Percentiles rank a stretch among this genome's conserved stretches.
These are phyloP conservation scores for Taxawa tesnikishii DNA, from an alignment of 2,329 filamentous ascomycete genomes.

Conservation along the genomic window DNA sequence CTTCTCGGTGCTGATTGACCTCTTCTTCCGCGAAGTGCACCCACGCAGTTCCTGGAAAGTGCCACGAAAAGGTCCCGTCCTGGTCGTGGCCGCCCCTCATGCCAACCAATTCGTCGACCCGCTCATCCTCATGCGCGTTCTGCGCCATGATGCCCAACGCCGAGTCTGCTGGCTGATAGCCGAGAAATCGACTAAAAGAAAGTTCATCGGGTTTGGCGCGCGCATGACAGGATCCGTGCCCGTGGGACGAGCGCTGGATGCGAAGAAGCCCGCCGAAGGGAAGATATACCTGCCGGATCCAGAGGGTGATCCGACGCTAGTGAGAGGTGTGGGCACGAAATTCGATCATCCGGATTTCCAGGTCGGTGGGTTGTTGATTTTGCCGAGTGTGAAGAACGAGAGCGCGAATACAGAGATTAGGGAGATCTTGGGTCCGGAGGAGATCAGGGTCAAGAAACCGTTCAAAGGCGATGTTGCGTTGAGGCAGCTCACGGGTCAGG, in stretches of 20 bases:
- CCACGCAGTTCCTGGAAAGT: conserved; percentile 93
- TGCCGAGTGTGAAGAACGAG: conserved; percentile 72
- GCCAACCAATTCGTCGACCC: conserved; percentile 98
- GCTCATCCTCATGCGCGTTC: conserved; percentile 79
- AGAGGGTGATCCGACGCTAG: conserved; percentile 66
- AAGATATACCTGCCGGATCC: conserved; percentile 84
- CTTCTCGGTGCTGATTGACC: conserved; percentile 74
- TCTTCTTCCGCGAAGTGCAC: conserved; percentile 97
- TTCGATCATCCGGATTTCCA: conserved; percentile 59
- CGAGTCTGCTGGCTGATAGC: conserved; percentile 89
- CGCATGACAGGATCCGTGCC: conserved; percentile 78
- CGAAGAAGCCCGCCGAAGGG: conserved; percentile 66
- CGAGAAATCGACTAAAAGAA: conserved; percentile 84
- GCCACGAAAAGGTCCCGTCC: conserved; percentile 73
- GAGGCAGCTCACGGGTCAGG: conserved; percentile 69
- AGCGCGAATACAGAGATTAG: conserved; percentile 74
- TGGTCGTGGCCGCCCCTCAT: conserved; percentile 94
- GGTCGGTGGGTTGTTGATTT: conserved; percentile 69
- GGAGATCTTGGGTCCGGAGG: conserved; percentile 66
- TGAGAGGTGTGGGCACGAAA: conserved; percentile 69
- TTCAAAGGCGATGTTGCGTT: conserved; percentile 68
- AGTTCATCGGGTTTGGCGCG: conserved; percentile 79
- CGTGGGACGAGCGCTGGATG: conserved; percentile 85
- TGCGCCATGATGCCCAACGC: conserved; percentile 75
- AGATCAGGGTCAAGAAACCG: conserved; percentile 74